These are phyloP conservation scores for Borealophlyctis nickersoniae DNA, from an alignment of 192 early-diverging fungal genomes.

Conservation along the genomic window DNA sequence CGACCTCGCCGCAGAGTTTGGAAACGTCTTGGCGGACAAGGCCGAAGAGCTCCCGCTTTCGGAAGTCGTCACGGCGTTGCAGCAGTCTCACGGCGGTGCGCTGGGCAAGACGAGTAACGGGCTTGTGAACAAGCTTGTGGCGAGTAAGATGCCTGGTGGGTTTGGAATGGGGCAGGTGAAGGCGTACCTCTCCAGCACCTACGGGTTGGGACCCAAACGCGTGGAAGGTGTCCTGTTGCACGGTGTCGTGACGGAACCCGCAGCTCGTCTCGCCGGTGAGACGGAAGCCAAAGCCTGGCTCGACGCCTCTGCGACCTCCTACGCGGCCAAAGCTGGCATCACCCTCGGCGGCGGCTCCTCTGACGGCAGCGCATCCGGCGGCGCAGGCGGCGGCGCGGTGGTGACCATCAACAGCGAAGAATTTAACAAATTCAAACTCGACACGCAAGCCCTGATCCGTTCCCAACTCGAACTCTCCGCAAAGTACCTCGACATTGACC, in stretches of 20 bases:
- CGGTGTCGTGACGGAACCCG: constrained; percentile 78
- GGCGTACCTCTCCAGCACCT: constrained; percentile 64
- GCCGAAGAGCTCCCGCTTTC: constrained; percentile 84
- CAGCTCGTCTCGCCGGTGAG: constrained; percentile 70
- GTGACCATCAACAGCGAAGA: constrained; percentile 84
- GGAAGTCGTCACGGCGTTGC: constrained; percentile 72
- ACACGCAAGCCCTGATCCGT: constrained; percentile 65
- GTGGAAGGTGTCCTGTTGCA: constrained; percentile 73
- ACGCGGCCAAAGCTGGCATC: constrained; percentile 69
- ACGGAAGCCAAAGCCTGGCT: constrained; percentile 78
- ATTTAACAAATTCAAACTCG: constrained; percentile 73
- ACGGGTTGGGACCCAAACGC: constrained; percentile 74
- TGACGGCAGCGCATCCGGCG: constrained; percentile 50
- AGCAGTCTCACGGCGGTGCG: constrained; percentile 56
- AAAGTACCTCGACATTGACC: constrained; percentile 77
- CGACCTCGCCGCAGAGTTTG: constrained; percentile 91
- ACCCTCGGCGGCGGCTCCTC: constrained; percentile 51
- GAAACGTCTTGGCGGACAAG: constrained; percentile 77
- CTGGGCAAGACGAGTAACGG: constrained; percentile 80
- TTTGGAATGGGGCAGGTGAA: constrained; percentile 77
- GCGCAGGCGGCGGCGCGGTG: constrained; percentile 48
- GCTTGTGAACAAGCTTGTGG: constrained; percentile 76
- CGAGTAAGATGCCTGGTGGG: constrained; percentile 90
- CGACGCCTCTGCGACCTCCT: constrained; percentile 64
- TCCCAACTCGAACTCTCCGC: constrained; percentile 77